Base-by-base conservation (phyloP, 441 rosid species). In the California macrophylla region DNA sequence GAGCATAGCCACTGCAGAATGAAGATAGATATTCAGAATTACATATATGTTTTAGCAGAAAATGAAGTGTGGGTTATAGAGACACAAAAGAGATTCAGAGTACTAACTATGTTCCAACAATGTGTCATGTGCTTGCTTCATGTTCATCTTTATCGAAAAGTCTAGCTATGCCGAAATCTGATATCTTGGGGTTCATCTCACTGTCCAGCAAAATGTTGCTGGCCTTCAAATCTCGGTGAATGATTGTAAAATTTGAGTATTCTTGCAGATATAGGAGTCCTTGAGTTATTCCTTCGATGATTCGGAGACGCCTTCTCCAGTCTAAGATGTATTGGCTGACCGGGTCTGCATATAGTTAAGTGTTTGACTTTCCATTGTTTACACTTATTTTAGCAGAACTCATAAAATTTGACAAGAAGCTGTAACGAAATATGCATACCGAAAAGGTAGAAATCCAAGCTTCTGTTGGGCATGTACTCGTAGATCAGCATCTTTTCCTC, bases 181-280 rank as follows among this genome's bases (percentile, higher is more conserved):
- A 78, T 66, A 76, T 78, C 40, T 72, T 78, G 0, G 83, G 77
- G 23, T 66, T 77, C 83, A 80, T 68, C 9, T 73, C 65, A 3
- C 50, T 2, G 29, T 81, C 84, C 18, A 81, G 52, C 32, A 81
- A 40, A 69, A 81, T 38, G 67, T 78, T 78, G 63, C 82, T 73
- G 18, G 69, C 79, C 36, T 82, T 79, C 20, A 82, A 15, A 10
- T 79, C 85, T 23, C 81, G 23, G 67, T 79, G 83, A 28, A 79
- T 71, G 32, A 79, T 73, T 4, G 76, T 77, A 4, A 72, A 69
- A 21, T 66, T 82, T 0, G 85, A 82, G 71, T 82, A 79, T 30
- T 79, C 81, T 38, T 79, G 83, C 3, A 82, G 78, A 64, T 75
- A 84, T 4, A 84, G 47, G 40, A 80, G 81, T 40, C 85, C 85